Conservation (phyloP, 2,329 filamentous ascomycete species). For the Colletotrichum orchidophilum region DNA sequence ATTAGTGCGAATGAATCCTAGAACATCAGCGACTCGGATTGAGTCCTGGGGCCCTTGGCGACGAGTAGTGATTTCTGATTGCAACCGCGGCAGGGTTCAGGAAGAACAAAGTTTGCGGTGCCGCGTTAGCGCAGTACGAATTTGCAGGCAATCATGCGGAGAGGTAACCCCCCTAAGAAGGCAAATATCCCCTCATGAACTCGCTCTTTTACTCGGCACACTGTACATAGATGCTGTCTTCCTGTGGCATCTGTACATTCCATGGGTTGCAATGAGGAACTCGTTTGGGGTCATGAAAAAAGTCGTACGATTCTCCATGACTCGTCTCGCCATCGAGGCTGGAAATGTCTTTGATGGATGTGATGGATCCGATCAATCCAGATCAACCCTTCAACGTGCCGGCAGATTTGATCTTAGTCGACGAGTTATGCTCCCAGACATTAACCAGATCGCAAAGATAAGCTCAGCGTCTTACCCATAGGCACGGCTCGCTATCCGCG, state of each 20-base stretch:
- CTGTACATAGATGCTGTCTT: neutral
- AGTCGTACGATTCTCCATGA: neutral
- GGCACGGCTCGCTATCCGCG: neutral
- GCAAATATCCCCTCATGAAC: neutral
- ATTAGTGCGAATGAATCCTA: neutral
- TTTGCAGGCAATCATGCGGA: conserved; percentile 1
- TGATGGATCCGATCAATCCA: neutral
- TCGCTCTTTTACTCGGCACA: too few relatives aligned
- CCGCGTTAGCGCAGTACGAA: conserved; percentile 8
- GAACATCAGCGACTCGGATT: conserved; percentile 1
- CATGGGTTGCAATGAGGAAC: neutral
- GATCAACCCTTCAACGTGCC: neutral
- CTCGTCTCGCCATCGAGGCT: neutral
- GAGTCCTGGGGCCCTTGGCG: conserved; percentile 1
- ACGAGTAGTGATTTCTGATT: conserved; percentile 10
- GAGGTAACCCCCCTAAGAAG: neutral
- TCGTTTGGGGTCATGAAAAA: neutral
- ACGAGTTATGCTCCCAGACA: neutral
- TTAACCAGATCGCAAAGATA: conserved; percentile 3
- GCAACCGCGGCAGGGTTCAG: neutral
- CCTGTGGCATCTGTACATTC: neutral
- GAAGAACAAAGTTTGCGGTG: conserved; percentile 5
- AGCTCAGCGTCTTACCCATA: conserved; percentile 1
- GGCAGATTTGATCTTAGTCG: neutral
- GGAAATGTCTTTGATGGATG: neutral